phyloP scores from a whole-genome alignment of 2,329 filamentous ascomycete genomes.

The Gaeumannomyces sp. region DNA sequence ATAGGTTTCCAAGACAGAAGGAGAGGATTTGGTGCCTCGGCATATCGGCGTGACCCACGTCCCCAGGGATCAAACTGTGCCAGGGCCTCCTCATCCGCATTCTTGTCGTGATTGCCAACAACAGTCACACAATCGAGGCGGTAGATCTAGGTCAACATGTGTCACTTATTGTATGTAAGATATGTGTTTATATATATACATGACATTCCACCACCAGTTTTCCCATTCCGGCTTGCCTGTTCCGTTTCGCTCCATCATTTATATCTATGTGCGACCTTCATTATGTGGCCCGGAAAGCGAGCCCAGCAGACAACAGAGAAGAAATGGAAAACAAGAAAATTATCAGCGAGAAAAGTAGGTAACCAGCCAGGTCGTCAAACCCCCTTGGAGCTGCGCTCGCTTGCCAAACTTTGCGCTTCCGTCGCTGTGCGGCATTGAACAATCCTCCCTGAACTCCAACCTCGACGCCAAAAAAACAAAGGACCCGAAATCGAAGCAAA shows the following conservation, averaged over 20 bases:
- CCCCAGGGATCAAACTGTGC: no score
- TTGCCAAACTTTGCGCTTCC: not conserved
- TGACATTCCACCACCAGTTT: not conserved
- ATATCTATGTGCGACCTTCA: not conserved
- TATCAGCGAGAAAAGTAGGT: not conserved
- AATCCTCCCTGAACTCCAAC: not conserved
- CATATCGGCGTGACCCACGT: no score
- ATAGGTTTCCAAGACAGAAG: not conserved
- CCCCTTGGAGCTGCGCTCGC: not conserved
- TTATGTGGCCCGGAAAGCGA: not conserved
- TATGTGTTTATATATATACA: not conserved
- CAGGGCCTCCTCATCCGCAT: no score
- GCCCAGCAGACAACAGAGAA: not conserved
- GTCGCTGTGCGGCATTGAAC: not conserved
- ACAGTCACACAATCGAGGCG: no score
- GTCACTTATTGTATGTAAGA: not conserved
- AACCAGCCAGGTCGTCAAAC: not conserved
- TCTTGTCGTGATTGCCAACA: no score
- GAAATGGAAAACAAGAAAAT: not conserved
- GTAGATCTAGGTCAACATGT: not conserved
- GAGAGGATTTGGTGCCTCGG: no score
- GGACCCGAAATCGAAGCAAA: no score
- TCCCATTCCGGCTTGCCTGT: not conserved
- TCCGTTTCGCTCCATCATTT: not conserved
- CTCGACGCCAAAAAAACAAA: not conserved